Base-by-base conservation (phyloP, 2,329 filamentous ascomycete species). In the Aphanocladium album region DNA sequence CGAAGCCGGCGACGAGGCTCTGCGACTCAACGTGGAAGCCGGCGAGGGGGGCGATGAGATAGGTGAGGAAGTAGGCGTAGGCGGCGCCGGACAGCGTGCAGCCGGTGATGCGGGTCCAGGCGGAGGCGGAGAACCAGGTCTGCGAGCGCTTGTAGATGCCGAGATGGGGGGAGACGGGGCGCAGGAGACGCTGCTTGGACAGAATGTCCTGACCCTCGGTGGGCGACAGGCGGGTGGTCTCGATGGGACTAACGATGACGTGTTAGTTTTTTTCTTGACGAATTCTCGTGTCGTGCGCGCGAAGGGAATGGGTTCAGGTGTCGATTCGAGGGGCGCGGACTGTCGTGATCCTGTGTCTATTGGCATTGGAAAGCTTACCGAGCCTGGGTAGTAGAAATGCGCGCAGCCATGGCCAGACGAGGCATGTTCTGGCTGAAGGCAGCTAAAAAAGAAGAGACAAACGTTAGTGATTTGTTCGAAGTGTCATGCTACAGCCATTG, bases 161-260 rank as follows among this genome's bases (percentile, higher is more conserved):
- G 64, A 97, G 85, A 73, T 97, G 92, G 60, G 93, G 93, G 50
- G 91, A 83, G 69, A 96, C 82, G 72, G 93, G 93, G 57, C 93
- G 93, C 71, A 83, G 77, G 60, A 88, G 82, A 70, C 93, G 93
- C 81, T 97, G 93, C 71, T 85, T 80, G 70, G 84, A 87, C 72
- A 97, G 90, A 76, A 96, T 85, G 67, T 83, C 72, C 65, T 83
- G 70, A 65, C 76, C 83, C 63, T 88, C 79, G 57, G 74, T 67
- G 57, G 77, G 74, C 63, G 82, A 79, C 69, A 89, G 68, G 71
- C 82, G 82, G 68, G 84, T 75, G 60, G 86, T 87, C 45, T 84
- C 77, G 69, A 83, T 78, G 69, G 72, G 69, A 67, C 82, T 83
- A 56, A n/a, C 12, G 6, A n/a, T 16, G 11, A 27, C 1, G 23